Evolutionary conservation across 2,329 filamentous ascomycete species (phyloP).

Genomic region (Penicillium occitanis): DNA sequence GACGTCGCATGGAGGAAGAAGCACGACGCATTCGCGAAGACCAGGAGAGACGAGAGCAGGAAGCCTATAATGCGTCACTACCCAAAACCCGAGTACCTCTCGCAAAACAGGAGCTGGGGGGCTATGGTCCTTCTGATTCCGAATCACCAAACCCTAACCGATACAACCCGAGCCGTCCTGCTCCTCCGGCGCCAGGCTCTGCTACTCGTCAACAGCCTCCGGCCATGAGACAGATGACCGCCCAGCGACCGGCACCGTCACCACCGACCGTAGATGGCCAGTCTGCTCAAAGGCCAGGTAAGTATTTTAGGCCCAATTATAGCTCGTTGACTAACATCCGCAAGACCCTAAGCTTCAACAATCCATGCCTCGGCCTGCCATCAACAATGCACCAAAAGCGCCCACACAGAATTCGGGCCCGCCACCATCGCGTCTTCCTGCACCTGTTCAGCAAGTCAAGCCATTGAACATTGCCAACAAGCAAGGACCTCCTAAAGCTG

Average conservation of each 20-base stretch:
- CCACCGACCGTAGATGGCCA: constrained; percentile 52
- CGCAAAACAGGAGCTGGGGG: constrained; percentile 86
- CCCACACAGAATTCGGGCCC: constrained; percentile 43
- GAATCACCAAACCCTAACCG: constrained; percentile 50
- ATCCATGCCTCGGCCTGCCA: constrained; percentile 39
- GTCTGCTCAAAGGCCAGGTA: constrained; percentile 33
- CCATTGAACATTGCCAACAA: constrained; percentile 76
- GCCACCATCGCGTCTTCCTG: constrained; percentile 58
- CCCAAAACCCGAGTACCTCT: constrained; percentile 77
- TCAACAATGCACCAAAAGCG: constrained; percentile 47
- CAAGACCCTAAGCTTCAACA: constrained; percentile 38
- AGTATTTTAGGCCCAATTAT: not conserved
- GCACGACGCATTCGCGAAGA: constrained; percentile 55
- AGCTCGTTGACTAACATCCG: constrained; percentile 18
- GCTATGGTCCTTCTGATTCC: constrained; percentile 57
- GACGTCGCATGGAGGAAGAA: constrained; percentile 54
- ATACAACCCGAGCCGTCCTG: constrained; percentile 82
- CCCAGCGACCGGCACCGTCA: constrained; percentile 80
- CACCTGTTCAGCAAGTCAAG: constrained; percentile 62
- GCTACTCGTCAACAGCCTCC: constrained; percentile 50
- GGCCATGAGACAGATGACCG: constrained; percentile 57
- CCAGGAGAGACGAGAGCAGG: constrained; percentile 70
- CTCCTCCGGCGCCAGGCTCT: constrained; percentile 69
- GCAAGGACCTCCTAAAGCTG: constrained; percentile 50
- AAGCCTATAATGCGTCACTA: constrained; percentile 85